phyloP scores from a whole-genome alignment of 2,329 filamentous ascomycete species.

The Colletotrichum scovillei region DNA sequence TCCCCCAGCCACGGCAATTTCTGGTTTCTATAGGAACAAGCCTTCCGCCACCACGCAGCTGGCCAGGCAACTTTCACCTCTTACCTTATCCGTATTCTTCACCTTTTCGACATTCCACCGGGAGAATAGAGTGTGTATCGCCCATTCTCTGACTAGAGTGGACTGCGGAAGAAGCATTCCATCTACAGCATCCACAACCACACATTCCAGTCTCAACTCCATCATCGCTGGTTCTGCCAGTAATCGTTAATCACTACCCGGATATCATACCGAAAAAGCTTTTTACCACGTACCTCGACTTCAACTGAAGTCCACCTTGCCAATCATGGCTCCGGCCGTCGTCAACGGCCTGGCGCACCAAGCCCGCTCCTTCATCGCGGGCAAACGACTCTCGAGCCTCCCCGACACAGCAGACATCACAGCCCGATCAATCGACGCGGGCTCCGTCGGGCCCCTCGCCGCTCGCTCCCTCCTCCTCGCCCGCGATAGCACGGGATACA shows the following conservation, averaged over 20 bases:
- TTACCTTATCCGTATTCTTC: conserved; percentile 10
- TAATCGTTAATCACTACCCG: not conserved
- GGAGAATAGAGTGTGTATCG: not conserved
- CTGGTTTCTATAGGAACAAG: conserved; percentile 42
- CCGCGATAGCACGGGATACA: conserved; percentile 45
- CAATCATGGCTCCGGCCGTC: conserved; percentile 55
- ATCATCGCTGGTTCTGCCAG: conserved; percentile 2
- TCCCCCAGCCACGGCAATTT: conserved; percentile 39
- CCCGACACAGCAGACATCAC: conserved; percentile 33
- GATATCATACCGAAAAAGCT: not conserved
- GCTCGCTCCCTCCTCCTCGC: conserved; percentile 55
- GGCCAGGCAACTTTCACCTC: conserved; percentile 27
- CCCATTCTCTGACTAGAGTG: conserved; percentile 1
- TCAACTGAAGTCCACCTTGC: conserved; percentile 3
- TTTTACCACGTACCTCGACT: not conserved
- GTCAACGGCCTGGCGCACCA: conserved; percentile 37
- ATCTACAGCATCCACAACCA: conserved; percentile 1
- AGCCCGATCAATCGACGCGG: conserved; percentile 41
- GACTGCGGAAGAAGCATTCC: conserved; percentile 22
- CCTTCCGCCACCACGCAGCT: conserved; percentile 12
- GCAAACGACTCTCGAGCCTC: conserved; percentile 42
- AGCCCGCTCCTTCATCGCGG: conserved; percentile 41
- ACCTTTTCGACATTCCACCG: conserved; percentile 1
- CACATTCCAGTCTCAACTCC: not conserved
- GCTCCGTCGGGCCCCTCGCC: conserved; percentile 53